Evolutionary conservation across 495 filamentous ascomycete species (phyloP).

Genomic region (Margaritispora aquatica): DNA sequence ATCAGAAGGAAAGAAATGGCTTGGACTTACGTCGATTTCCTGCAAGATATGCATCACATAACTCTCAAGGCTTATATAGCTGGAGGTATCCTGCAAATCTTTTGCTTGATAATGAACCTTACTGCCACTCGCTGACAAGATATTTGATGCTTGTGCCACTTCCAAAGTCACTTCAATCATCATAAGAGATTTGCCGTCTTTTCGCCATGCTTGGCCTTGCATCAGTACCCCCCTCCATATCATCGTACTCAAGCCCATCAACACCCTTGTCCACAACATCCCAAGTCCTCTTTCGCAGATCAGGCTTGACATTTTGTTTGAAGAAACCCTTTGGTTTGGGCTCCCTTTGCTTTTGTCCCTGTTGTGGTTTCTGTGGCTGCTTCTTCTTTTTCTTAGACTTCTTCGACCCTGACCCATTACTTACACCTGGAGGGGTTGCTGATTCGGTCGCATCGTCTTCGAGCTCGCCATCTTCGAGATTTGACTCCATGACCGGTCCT

Average conservation of each 20-base stretch:
- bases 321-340: constrained; percentile 21
- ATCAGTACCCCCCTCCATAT: constrained; percentile 25
- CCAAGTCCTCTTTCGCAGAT: constrained; percentile 53
- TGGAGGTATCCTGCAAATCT: no score
- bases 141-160: no score
- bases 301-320: constrained; percentile 36
- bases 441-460: constrained; percentile 20
- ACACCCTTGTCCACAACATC: constrained; percentile 47
- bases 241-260: constrained; percentile 46
- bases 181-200: constrained; percentile 42
- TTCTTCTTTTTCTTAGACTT: constrained; percentile 33
- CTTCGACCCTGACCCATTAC: constrained; percentile 29
- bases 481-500: constrained; percentile 13
- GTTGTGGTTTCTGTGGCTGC: constrained; percentile 28
- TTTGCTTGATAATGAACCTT: no score
- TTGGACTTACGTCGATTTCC: constrained; percentile 13
- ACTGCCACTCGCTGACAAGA: no score
- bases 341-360: no score
- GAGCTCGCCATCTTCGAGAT: constrained; percentile 25
- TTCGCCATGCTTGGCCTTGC: constrained; percentile 26
- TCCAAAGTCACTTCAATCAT: constrained; percentile 20
- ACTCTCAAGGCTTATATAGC: no score
- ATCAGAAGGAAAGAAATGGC: neutral
- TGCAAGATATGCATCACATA: no score
- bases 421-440: neutral